Conservation (phyloP, 345 rosid species). For the Kandelia obovata region DNA sequence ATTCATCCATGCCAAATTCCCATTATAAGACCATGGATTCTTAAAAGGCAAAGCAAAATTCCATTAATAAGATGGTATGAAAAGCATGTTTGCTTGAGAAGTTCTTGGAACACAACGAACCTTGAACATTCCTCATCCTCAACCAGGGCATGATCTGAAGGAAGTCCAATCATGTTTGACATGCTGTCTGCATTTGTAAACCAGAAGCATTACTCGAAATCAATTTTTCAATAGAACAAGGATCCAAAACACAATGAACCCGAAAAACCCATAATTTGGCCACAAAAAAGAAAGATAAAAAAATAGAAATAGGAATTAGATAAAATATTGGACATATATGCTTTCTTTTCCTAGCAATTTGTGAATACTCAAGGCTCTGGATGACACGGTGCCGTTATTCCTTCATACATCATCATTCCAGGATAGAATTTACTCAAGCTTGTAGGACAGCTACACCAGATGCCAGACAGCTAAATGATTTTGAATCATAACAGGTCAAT, state of each 20-base stretch:
- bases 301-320: not conserved
- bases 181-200: conserved; percentile 49
- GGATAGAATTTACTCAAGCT: not conserved
- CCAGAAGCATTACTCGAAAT: not conserved
- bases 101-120: conserved; percentile 30
- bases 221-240: not conserved
- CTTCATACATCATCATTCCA: not conserved
- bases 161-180: conserved; percentile 86
- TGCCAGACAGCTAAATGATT: not conserved
- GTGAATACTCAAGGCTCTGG: not conserved
- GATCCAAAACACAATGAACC: not conserved
- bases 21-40: not conserved
- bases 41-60: not conserved
- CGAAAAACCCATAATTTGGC: not conserved
- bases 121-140: conserved; percentile 83
- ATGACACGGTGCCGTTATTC: not conserved
- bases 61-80: not conserved
- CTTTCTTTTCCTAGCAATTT: not conserved
- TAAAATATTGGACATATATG: not conserved
- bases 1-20: no score
- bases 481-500: not conserved
- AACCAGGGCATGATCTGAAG: conserved; percentile 80
- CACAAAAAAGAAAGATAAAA: not conserved
- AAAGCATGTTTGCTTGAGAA: not conserved
- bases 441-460: not conserved